Percentiles rank a stretch among this genome's conserved stretches.
Conservation (phyloP, 2,329 filamentous ascomycete genomes). For the Simplicillium aogashimaense region DNA sequence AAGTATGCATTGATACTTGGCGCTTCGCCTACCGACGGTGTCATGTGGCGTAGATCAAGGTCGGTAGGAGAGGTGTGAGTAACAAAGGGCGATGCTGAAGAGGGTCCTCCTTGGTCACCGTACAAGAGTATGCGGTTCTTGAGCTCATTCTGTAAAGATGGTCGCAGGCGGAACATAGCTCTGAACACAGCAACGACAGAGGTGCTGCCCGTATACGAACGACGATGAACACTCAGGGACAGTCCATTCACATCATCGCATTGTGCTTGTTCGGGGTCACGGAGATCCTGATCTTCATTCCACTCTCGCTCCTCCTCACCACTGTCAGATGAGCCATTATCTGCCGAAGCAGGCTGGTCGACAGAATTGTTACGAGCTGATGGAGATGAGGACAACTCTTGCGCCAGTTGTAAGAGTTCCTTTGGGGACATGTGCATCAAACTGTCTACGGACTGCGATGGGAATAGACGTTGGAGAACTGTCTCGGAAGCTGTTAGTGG, state of each 20-base stretch:
- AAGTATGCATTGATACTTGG: conserved; percentile 50
- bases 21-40: conserved; percentile 8
- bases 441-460: conserved; percentile 4
- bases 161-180: conserved; percentile 34
- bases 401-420: too few relatives aligned
- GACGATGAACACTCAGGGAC: conserved; percentile 38
- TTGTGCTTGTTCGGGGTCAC: conserved; percentile 7
- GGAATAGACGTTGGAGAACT: conserved; percentile 14
- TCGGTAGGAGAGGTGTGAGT: too few relatives aligned
- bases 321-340: conserved; percentile 15
- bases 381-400: conserved; percentile 1
- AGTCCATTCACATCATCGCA: conserved; percentile 21
- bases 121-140: conserved; percentile 19
- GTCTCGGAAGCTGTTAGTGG: too few relatives aligned
- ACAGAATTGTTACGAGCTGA: conserved; percentile 2
- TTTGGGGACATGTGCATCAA: too few relatives aligned
- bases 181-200: conserved; percentile 53
- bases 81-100: conserved; percentile 9
- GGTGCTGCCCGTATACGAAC: conserved; percentile 54
- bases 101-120: conserved; percentile 30
- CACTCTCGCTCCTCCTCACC: conserved; percentile 18
- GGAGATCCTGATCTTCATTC: conserved; percentile 14
- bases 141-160: conserved; percentile 15
- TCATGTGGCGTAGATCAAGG: too few relatives aligned
- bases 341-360: not conserved